Evolutionary conservation across 1,284 basidiomycete species (phyloP).

Genomic region (Sphagnurus paluster): DNA sequence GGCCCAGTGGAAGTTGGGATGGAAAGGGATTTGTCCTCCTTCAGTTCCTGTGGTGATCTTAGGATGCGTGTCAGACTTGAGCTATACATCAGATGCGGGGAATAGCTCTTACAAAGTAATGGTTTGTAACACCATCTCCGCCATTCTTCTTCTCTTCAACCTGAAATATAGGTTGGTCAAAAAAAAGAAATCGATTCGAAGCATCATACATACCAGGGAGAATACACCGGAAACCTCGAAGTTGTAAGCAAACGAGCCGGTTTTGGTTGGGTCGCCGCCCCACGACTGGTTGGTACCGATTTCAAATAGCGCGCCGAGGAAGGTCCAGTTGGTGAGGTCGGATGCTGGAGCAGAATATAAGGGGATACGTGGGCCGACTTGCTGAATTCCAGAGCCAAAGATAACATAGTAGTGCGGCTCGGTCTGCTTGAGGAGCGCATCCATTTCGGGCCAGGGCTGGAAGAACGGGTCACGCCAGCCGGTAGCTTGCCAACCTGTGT

Average conservation of each 20-base stretch:
- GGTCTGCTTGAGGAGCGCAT: not conserved
- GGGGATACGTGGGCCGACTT: conserved; percentile 5
- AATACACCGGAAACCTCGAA: conserved; percentile 7
- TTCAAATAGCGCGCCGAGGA: conserved; percentile 4
- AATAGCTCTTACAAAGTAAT: too few species aligned
- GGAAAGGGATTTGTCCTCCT: conserved; percentile 2
- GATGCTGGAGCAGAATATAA: conserved; percentile 6
- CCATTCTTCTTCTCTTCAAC: not conserved
- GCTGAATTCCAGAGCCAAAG: conserved; percentile 6
- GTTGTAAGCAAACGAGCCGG: conserved; percentile 3
- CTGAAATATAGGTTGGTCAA: not conserved
- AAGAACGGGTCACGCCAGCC: conserved; percentile 6
- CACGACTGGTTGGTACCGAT: conserved; percentile 1
- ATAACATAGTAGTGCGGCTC: conserved; percentile 3
- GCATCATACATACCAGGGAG: conserved; percentile 1
- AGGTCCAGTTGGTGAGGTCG: conserved; percentile 7
- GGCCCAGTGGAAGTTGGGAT: conserved; percentile 4
- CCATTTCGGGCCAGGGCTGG: conserved; percentile 5
- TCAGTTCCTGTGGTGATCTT: conserved; percentile 4
- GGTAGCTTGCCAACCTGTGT: too few species aligned
- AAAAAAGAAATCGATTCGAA: not conserved
- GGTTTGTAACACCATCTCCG: not conserved
- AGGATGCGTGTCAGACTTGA: too few species aligned
- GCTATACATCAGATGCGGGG: too few species aligned
- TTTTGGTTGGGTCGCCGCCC: conserved; percentile 3